Evolutionary conservation across 2,329 filamentous ascomycete genomes (phyloP).

Genomic region (Trichoderma hamatum): DNA sequence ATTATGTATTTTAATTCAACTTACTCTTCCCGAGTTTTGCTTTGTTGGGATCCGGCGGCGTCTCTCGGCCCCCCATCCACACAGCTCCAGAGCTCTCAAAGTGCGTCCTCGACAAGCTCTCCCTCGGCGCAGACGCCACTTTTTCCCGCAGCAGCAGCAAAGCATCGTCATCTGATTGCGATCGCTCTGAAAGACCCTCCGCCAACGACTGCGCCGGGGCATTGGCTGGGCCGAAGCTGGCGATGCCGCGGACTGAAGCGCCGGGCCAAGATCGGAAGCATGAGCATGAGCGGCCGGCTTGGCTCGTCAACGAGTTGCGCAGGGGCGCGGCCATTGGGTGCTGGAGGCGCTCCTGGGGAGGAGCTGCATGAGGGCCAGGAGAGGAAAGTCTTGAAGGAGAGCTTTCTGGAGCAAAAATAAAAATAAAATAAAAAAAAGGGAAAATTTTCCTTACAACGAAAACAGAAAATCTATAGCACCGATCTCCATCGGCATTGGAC

Average conservation of each 20-base stretch:
- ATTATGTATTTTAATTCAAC: slow-evolving; percentile 31
- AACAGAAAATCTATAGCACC: not conserved
- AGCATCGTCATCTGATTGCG: slow-evolving; percentile 1
- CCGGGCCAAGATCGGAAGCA: slow-evolving; percentile 28
- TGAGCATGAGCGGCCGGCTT: slow-evolving; percentile 29
- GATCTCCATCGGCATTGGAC: slow-evolving; percentile 8
- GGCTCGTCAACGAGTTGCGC: slow-evolving; percentile 36
- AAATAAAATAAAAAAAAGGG: no score
- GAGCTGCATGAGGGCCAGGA: slow-evolving; percentile 21
- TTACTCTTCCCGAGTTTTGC: slow-evolving; percentile 66
- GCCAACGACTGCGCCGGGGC: slow-evolving; percentile 33
- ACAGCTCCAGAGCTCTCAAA: slow-evolving; percentile 40
- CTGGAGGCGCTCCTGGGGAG: slow-evolving; percentile 22
- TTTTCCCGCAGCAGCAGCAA: slow-evolving; percentile 18
- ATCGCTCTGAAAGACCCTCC: not conserved
- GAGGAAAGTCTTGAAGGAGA: not conserved
- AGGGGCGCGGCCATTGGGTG: slow-evolving; percentile 42
- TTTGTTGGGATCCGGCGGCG: slow-evolving; percentile 58
- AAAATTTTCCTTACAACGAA: not conserved
- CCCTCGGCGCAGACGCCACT: slow-evolving; percentile 13
- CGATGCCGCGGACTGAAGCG: slow-evolving; percentile 35
- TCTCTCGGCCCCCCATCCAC: slow-evolving; percentile 37
- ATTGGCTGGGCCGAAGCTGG: slow-evolving; percentile 38
- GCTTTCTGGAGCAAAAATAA: not conserved
- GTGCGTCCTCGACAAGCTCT: slow-evolving; percentile 33